These are phyloP conservation scores for Ceratocystis ficicola DNA, from an alignment of 2,329 filamentous ascomycete species.

Conservation along the genomic window DNA sequence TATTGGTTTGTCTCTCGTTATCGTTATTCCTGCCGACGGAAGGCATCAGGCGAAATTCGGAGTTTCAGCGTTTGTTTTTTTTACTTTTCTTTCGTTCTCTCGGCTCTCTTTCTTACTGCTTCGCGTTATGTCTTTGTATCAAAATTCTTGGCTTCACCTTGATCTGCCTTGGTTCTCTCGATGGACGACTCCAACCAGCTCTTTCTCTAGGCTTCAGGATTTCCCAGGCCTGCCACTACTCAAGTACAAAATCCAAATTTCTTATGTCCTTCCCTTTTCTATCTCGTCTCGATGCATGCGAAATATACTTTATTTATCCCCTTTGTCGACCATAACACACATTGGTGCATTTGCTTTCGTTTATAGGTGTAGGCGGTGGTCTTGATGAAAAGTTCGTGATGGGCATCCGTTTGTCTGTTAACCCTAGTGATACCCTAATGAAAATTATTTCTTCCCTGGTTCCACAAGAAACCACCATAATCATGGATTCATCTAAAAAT, in stretches of 20 bases:
- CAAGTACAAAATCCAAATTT: not conserved
- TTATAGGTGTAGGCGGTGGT: too few species aligned
- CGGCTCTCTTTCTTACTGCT: not conserved
- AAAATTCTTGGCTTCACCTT: not conserved
- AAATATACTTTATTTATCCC: not conserved
- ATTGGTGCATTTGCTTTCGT: not conserved
- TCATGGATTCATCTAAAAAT: too few species aligned
- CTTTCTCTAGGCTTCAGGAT: not conserved
- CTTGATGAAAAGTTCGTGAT: not conserved
- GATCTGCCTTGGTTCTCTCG: not conserved
- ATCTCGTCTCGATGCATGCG: not conserved
- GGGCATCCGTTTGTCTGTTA: not conserved
- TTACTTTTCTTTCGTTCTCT: slow-evolving; percentile 4
- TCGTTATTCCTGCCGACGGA: slow-evolving; percentile 6
- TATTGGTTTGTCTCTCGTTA: slow-evolving; percentile 7
- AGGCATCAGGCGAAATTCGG: not conserved
- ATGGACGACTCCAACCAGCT: not conserved
- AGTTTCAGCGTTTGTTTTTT: slow-evolving; percentile 13
- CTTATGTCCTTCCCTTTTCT: not conserved
- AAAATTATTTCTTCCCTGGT: not conserved
- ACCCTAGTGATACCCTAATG: not conserved
- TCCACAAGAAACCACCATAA: not conserved
- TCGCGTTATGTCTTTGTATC: not conserved
- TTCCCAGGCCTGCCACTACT: not conserved
- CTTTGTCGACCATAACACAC: not conserved